These are phyloP conservation scores for Diaporthe capsici DNA, from an alignment of 2,329 filamentous ascomycete genomes.

Conservation along the genomic window DNA sequence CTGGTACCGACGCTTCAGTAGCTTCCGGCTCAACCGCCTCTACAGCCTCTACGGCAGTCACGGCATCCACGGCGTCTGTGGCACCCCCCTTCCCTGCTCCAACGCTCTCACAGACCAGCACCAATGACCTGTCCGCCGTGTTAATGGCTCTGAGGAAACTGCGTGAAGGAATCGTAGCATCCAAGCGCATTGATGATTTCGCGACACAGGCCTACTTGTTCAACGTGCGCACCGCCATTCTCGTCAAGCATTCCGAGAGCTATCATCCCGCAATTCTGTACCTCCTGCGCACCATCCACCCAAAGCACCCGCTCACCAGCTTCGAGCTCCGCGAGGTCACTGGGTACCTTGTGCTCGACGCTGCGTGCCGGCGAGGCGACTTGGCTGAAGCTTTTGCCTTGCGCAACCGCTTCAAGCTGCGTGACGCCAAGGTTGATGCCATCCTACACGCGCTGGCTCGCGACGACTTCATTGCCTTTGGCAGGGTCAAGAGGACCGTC, in stretches of 20 bases:
- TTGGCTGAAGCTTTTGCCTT: constrained; percentile 80
- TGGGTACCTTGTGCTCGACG: constrained; percentile 86
- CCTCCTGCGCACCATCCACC: constrained; percentile 80
- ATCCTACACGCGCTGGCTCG: constrained; percentile 80
- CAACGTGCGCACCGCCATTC: constrained; percentile 86
- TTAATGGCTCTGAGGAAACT: constrained; percentile 91
- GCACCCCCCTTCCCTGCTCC: constrained; percentile 37
- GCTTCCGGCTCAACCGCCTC: constrained; percentile 29
- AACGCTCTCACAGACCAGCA: constrained; percentile 52
- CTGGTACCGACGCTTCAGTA: constrained; percentile 42
- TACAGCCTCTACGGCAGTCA: constrained; percentile 42
- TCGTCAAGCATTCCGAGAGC: constrained; percentile 85
- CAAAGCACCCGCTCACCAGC: constrained; percentile 74
- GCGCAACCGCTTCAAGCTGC: constrained; percentile 71
- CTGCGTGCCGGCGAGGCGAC: constrained; percentile 86
- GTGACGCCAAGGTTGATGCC: constrained; percentile 77
- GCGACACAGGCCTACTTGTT: constrained; percentile 93
- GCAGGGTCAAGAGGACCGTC: constrained; percentile 77
- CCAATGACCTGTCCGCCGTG: constrained; percentile 79
- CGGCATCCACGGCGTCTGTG: constrained; percentile 29
- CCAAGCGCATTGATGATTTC: constrained; percentile 82
- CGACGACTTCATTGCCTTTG: constrained; percentile 88
- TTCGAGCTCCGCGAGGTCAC: constrained; percentile 85
- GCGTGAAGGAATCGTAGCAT: constrained; percentile 88
- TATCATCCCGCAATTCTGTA: constrained; percentile 91